A percentile compares a stretch with the other conserved stretches of the same genome.
Evolutionary conservation across 371 early-diverging fungal species (phyloP).

Genomic region (Rhizomucor miehei): DNA sequence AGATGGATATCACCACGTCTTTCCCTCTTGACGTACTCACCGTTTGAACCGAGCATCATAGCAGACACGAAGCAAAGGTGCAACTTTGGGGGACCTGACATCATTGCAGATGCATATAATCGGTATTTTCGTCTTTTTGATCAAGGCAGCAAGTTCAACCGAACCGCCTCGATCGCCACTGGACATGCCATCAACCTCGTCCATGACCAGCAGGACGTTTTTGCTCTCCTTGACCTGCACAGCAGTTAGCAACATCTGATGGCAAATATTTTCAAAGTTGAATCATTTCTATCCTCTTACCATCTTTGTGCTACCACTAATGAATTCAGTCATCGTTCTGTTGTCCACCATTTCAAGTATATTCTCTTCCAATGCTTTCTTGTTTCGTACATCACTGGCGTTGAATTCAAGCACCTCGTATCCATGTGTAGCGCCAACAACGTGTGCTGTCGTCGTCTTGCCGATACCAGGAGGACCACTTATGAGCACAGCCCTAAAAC

Average conservation of each 20-base stretch:
- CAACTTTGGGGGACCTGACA: constrained; percentile 85
- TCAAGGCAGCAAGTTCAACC: constrained; percentile 86
- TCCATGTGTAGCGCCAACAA: constrained; percentile 80
- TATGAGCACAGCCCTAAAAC: constrained; percentile 77
- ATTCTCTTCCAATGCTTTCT: constrained; percentile 67
- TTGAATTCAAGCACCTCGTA: constrained; percentile 97
- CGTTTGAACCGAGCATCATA: constrained; percentile 87
- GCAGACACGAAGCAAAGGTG: constrained; percentile 88
- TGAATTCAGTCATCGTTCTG: constrained; percentile 74
- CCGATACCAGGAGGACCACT: constrained; percentile 99
- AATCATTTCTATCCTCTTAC: not conserved
- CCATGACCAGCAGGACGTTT: constrained; percentile 92
- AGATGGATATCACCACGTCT: constrained; percentile 2
- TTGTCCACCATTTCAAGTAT: constrained; percentile 56
- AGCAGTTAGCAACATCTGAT: constrained; percentile 14
- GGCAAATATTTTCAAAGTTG: not conserved
- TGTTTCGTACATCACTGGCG: constrained; percentile 98
- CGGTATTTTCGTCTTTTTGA: constrained; percentile 83
- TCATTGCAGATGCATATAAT: constrained; percentile 60
- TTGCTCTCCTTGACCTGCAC: constrained; percentile 18
- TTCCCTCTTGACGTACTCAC: constrained; percentile 60
- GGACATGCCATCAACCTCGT: constrained; percentile 99
- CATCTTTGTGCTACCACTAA: constrained; percentile 2
- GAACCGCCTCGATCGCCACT: constrained; percentile 99
- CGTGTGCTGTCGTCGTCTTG: constrained; percentile 96